Base-by-base conservation (phyloP, 768 basidiomycete species). In the Phylloporus rhodoxanthus region DNA sequence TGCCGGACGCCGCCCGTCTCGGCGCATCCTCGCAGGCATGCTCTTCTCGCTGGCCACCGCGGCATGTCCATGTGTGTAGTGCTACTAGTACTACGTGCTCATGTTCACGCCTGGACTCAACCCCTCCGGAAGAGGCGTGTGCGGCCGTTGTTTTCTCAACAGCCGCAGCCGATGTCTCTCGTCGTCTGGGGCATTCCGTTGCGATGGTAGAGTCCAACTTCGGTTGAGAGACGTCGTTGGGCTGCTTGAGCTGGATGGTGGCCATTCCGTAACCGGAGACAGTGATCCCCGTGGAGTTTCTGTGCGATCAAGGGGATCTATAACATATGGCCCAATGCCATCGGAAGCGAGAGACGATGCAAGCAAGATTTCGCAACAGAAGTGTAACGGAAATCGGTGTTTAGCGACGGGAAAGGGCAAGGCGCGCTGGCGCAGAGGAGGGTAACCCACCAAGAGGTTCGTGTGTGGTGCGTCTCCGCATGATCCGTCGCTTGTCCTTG, bases 171-270 rank as follows among this genome's bases (percentile, higher is more conserved):
- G 68, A 49, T 55, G 71, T 56, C 60, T 68, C 43, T 69, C 72
- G 15, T 77, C 71, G 45, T 70, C 67, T 50, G 57, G 19, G 25
- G 47, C 34, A 26, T 48, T 32, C 32, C 58, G 54, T 19, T 59
- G 60, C 11, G 48, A 64, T 56, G 86, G 86, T 40, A 89, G 48
- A 32, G 86, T 89, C 48, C 80, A 75, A 59, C 86, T 85, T 21
- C 86, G 74, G 43, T 70, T 72, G 13, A 69, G 67, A 3, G 70
- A 62, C 8, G 65, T 62, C 13, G 61, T 68, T 43, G 63, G 64
- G 34, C 57, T 70, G 25, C 52, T 51, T 32, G 60, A 45, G 26
- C 58, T 63, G 26, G 69, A 61, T 32, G 65, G 52, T 25, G 76
- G 70, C 41, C 70, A 62, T 57, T 82, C 79, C 14, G 64, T 57